Evolutionary conservation across 2,329 filamentous ascomycete species (phyloP).

Genomic region (Pyrenophora seminiperda): DNA sequence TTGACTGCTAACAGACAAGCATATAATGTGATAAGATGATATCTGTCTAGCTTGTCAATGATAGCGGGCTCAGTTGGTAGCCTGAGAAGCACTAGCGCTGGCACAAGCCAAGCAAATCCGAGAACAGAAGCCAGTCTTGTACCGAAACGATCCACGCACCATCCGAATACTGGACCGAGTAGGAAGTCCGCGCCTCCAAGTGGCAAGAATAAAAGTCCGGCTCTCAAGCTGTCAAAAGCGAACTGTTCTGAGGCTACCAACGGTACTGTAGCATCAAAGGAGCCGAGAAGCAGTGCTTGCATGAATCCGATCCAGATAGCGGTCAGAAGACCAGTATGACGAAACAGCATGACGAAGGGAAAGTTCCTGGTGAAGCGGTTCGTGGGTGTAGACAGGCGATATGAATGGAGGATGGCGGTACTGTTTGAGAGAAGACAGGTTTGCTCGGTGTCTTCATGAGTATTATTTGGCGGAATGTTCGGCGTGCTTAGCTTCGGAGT

Average conservation of each 20-base stretch:
- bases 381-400: conserved; percentile 52
- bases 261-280: conserved; percentile 57
- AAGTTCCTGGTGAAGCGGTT: conserved; percentile 49
- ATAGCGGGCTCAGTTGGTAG: conserved; percentile 39
- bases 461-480: conserved; percentile 7
- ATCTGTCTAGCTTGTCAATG: conserved; percentile 18
- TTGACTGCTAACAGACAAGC: conserved; percentile 53
- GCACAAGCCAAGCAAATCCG: conserved; percentile 52
- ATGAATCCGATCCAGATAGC: conserved; percentile 42
- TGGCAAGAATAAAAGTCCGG: conserved; percentile 55
- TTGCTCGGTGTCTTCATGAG: conserved; percentile 28
- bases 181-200: conserved; percentile 53
- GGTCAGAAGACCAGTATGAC: conserved; percentile 38
- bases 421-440: conserved; percentile 29
- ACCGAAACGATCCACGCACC: conserved; percentile 54
- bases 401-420: conserved; percentile 38
- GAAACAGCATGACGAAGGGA: conserved; percentile 55
- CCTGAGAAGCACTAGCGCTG: conserved; percentile 51
- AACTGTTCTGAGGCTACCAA: conserved; percentile 52
- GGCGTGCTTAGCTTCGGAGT: conserved; percentile 13
- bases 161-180: conserved; percentile 55
- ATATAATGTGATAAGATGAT: conserved; percentile 53
- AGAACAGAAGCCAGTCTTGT: conserved; percentile 51
- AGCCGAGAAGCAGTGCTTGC: conserved; percentile 47
- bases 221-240: conserved; percentile 51